A percentile compares a stretch with the other conserved stretches of the same genome.
Conservation (phyloP, 2,329 filamentous ascomycete species). For the Cladosporium sp. region DNA sequence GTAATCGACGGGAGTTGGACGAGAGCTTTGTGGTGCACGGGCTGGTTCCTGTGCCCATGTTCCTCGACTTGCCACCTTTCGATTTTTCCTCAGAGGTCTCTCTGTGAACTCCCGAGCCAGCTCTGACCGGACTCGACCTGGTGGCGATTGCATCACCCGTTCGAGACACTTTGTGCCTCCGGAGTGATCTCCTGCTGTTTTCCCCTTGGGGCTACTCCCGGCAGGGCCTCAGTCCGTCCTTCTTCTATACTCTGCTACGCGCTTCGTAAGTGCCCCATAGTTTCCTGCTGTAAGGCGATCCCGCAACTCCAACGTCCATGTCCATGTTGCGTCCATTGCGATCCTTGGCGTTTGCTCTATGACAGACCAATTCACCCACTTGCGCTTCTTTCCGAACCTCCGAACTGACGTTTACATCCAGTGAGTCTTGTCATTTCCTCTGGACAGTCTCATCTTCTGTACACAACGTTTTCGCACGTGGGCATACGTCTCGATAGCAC, state of each 20-base stretch:
- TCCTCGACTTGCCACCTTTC: constrained; percentile 3
- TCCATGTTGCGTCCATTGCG: neutral
- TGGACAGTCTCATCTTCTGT: neutral
- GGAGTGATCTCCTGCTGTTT: constrained; percentile 8
- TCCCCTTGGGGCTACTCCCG: neutral
- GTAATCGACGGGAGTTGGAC: neutral
- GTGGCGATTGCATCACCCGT: neutral
- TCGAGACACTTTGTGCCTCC: neutral
- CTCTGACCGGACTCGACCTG: neutral
- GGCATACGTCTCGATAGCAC: too few relatives aligned
- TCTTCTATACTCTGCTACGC: neutral
- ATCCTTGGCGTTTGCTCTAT: constrained; percentile 3
- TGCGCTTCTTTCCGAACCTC: neutral
- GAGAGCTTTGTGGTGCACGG: neutral
- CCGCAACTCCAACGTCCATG: neutral
- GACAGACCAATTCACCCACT: neutral
- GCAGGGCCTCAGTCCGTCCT: neutral
- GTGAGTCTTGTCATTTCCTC: neutral
- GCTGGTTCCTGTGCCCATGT: constrained; percentile 1
- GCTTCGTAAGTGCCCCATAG: constrained; percentile 5
- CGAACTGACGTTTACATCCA: constrained; percentile 6
- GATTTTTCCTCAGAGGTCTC: neutral
- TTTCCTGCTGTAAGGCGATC: neutral
- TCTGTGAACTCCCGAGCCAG: neutral
- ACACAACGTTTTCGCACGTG: neutral